Base-by-base conservation (phyloP, 441 rosid genomes). In the Erodium chrysanthum region DNA sequence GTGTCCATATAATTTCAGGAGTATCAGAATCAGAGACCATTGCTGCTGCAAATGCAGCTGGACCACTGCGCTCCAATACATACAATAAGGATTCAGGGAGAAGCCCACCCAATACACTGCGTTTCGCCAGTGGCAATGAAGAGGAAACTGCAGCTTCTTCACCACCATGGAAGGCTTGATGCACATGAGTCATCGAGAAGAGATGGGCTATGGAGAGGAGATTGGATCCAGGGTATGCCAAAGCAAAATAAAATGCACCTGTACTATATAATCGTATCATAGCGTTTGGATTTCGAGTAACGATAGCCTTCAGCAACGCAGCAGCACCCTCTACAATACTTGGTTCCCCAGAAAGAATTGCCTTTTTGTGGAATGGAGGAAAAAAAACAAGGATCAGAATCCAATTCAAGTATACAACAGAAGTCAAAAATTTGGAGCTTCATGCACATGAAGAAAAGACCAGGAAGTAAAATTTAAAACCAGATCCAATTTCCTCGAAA, bases 121-220 rank as follows among this genome's bases (percentile, higher is more conserved):
- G 88, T 81, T 96, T 96, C 65, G 99, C 99, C 66, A 96, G 87
- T 66, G 98, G 97, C 75, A 96, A 77, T 40, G 99, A 92, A 11
- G 97, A 83, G 68, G 99, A 89, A 77, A 96, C 96, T 76, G 99
- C 96, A 75, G 99, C 99, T 80, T 96, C 96, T 85, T 96, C 98
- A 69, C 99, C 99, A 66, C 99, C 99, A 84, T 96, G 99, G 78
- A 96, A 96, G 70, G 99, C 97, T 88, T 96, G 99, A 84, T 89
- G 97, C 73, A 92, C 89, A 75, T 96, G 99, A 81, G 99, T 96
- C 65, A 77, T 86, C 11, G 96, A 81, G 83, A 96, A 96, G 68
- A 96, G 92, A 74, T 90, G 98, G 69, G 99, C 90, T 67, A 96
- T 96, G 15, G 96, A 84, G 72, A 77, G 81, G 63, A 96, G 93